phyloP scores from a whole-genome alignment of 2,329 filamentous ascomycete species.

The Cercospora sp. region DNA sequence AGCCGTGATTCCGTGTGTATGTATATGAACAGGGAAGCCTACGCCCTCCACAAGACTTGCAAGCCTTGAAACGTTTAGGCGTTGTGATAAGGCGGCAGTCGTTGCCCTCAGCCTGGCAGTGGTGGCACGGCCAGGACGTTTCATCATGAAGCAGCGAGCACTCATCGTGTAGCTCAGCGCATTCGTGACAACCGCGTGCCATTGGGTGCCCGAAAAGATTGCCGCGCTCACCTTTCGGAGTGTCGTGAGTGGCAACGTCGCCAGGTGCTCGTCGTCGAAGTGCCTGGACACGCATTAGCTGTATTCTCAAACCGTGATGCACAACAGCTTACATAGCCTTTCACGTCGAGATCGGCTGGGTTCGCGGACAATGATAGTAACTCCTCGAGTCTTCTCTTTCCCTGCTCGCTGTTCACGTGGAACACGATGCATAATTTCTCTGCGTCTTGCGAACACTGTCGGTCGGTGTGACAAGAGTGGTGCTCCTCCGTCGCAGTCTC shows the following conservation, averaged over 20 bases:
- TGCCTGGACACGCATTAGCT: neutral
- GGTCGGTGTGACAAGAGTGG: neutral
- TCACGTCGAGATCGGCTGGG: neutral
- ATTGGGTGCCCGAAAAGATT: constrained; percentile 23
- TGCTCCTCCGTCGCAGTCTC: neutral
- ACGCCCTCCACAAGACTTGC: constrained; percentile 38
- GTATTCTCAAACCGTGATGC: neutral
- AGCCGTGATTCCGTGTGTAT: constrained; percentile 30
- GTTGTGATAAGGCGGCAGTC: constrained; percentile 41
- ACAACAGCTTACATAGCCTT: neutral
- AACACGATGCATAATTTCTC: neutral
- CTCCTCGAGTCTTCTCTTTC: neutral
- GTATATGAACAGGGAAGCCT: constrained; percentile 40
- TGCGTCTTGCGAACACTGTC: neutral
- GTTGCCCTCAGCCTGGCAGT: constrained; percentile 36
- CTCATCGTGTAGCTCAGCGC: constrained; percentile 11
- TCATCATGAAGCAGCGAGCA: constrained; percentile 42
- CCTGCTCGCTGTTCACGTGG: neutral
- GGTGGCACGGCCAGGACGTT: constrained; percentile 41
- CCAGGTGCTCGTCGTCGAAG: neutral
- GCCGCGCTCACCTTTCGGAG: neutral
- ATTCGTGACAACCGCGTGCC: constrained; percentile 23
- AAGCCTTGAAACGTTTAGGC: constrained; percentile 39
- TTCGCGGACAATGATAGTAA: neutral
- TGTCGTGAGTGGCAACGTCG: neutral